Conservation (phyloP, 2,329 filamentous ascomycete species). For the Nigrospora osmanthi region DNA sequence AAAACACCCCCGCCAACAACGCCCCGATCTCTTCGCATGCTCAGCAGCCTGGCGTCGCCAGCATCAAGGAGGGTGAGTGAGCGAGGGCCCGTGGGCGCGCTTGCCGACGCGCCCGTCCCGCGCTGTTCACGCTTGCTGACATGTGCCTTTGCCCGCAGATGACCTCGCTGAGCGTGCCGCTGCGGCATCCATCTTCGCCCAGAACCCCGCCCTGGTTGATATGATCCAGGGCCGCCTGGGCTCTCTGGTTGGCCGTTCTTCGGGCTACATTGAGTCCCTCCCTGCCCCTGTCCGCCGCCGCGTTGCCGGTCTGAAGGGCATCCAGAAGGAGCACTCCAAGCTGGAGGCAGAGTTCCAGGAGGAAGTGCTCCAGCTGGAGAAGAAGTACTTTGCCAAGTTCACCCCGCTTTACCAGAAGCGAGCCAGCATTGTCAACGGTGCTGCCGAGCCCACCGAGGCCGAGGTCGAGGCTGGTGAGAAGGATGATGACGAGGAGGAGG, state of each 20-base stretch:
- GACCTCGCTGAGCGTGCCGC: slow-evolving; percentile 72
- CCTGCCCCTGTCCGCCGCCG: slow-evolving; percentile 83
- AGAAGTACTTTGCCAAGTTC: slow-evolving; percentile 99
- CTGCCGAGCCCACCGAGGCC: slow-evolving; percentile 73
- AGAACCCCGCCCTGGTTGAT: slow-evolving; percentile 88
- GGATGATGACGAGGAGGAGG: slow-evolving; percentile 61
- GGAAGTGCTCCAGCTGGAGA: slow-evolving; percentile 95
- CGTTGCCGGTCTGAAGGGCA: slow-evolving; percentile 90
- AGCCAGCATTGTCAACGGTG: slow-evolving; percentile 84
- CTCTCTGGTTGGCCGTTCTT: slow-evolving; percentile 86
- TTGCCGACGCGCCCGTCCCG: too few relatives aligned
- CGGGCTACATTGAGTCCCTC: slow-evolving; percentile 95
- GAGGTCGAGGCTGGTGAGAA: slow-evolving; percentile 84
- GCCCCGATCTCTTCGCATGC: slow-evolving; percentile 97
- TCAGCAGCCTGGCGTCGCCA: slow-evolving; percentile 86
- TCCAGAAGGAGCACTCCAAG: slow-evolving; percentile 98
- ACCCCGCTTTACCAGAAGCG: slow-evolving; percentile 95
- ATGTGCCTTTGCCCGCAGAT: slow-evolving; percentile 49
- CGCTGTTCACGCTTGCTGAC: not conserved
- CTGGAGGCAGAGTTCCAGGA: slow-evolving; percentile 98
- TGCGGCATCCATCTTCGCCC: slow-evolving; percentile 87
- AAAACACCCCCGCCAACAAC: slow-evolving; percentile 94
- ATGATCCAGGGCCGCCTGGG: slow-evolving; percentile 98
- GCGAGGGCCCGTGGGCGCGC: not conserved
- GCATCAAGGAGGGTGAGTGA: slow-evolving; percentile 92